Conservation (phyloP, 2,329 filamentous ascomycete genomes). For the Leptographium radiaticola region DNA sequence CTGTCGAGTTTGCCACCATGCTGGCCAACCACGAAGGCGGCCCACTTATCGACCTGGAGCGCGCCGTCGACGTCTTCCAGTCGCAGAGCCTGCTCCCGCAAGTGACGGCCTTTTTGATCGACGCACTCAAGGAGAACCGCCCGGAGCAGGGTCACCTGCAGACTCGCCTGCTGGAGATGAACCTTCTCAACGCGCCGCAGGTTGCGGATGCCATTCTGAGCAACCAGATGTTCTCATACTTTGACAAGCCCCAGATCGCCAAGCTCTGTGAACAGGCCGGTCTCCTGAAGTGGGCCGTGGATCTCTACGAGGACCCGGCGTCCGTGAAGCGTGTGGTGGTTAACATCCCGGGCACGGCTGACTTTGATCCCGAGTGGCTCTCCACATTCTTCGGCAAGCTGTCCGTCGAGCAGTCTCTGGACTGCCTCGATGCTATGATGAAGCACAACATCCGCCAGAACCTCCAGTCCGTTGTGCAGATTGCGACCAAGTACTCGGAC, state of each 20-base stretch:
- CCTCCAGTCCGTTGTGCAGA: conserved; percentile 83
- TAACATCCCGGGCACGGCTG: conserved; percentile 69
- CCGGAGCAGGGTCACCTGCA: conserved; percentile 89
- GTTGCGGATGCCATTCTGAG: conserved; percentile 95
- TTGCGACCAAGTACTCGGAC: conserved; percentile 96
- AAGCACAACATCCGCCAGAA: conserved; percentile 95
- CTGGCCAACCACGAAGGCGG: conserved; percentile 82
- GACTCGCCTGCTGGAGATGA: conserved; percentile 95
- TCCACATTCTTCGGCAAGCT: conserved; percentile 87
- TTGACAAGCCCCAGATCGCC: conserved; percentile 81
- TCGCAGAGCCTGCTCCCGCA: conserved; percentile 96
- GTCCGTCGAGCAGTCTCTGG: conserved; percentile 87
- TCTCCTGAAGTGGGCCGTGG: conserved; percentile 72
- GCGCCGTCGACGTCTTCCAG: conserved; percentile 95
- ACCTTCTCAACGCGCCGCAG: conserved; percentile 88
- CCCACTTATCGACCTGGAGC: conserved; percentile 80
- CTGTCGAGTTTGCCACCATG: conserved; percentile 83
- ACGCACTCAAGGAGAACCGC: conserved; percentile 88
- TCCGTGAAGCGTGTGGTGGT: conserved; percentile 83
- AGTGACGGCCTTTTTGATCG: conserved; percentile 92
- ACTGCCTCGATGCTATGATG: conserved; percentile 93
- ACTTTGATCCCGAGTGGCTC: conserved; percentile 83
- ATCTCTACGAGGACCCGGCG: conserved; percentile 85
- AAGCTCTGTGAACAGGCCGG: conserved; percentile 88
- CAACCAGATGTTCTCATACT: conserved; percentile 97